These are phyloP conservation scores for Fusarium sp. DNA, from an alignment of 2,329 filamentous ascomycete species.

Conservation along the genomic window DNA sequence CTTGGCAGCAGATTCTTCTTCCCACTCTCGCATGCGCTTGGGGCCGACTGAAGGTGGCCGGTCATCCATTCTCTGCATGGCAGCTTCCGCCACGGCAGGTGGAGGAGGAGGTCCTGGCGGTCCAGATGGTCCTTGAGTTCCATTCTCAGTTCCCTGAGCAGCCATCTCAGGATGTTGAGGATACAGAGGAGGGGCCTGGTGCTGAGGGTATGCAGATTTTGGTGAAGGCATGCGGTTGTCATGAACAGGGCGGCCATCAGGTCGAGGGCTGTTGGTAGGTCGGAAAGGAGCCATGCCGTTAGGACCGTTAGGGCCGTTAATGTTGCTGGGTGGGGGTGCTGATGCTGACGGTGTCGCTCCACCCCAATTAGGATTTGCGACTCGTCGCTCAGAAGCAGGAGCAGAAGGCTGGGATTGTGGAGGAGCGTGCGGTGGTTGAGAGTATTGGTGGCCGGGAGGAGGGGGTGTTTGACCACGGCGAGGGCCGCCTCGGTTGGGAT, in stretches of 20 bases:
- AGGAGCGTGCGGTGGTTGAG: slow-evolving; percentile 60
- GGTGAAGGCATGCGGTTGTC: slow-evolving; percentile 93
- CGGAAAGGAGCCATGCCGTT: slow-evolving; percentile 77
- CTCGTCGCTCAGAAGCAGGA: slow-evolving; percentile 61
- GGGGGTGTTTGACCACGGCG: slow-evolving; percentile 59
- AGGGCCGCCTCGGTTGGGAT: slow-evolving; percentile 45
- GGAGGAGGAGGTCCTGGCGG: slow-evolving; percentile 55
- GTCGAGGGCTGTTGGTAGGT: slow-evolving; percentile 77
- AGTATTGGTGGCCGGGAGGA: slow-evolving; percentile 58
- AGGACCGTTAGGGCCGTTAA: slow-evolving; percentile 51
- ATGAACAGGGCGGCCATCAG: slow-evolving; percentile 82
- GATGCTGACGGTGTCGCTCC: slow-evolving; percentile 61
- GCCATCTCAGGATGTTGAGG: slow-evolving; percentile 74
- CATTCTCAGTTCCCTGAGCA: slow-evolving; percentile 67
- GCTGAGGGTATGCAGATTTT: slow-evolving; percentile 84
- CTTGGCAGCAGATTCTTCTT: slow-evolving; percentile 81
- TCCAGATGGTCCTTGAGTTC: slow-evolving; percentile 47
- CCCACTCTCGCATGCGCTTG: slow-evolving; percentile 93
- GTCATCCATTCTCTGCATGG: slow-evolving; percentile 69
- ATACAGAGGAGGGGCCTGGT: slow-evolving; percentile 68
- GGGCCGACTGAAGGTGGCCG: slow-evolving; percentile 81
- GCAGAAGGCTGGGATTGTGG: slow-evolving; percentile 59
- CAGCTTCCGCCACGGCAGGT: slow-evolving; percentile 69
- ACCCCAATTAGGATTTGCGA: slow-evolving; percentile 68
- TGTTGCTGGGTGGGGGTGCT: slow-evolving; percentile 50